These are phyloP conservation scores for Dalbergia oliveri DNA, from an alignment of 306 rosid genomes.

Conservation along the genomic window DNA sequence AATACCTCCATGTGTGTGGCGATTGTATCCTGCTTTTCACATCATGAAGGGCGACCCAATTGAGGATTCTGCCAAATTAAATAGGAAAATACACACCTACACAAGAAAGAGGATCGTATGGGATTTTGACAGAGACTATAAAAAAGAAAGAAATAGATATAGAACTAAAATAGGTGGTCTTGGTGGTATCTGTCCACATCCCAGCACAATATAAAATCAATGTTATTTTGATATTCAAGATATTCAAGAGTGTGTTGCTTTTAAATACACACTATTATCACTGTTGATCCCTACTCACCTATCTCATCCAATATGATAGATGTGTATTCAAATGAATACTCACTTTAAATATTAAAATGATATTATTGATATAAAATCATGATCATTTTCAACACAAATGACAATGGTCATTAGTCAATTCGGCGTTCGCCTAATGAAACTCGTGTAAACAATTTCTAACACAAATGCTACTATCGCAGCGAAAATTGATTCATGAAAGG, in stretches of 20 bases:
- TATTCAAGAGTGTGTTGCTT: too few species aligned
- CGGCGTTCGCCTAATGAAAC: constrained; percentile 35
- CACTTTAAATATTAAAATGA: too few species aligned
- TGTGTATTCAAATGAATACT: too few species aligned
- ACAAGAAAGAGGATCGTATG: constrained; percentile 7
- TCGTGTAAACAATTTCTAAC: constrained; percentile 18
- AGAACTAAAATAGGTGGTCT: neutral
- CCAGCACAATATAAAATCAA: neutral
- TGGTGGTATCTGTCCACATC: constrained; percentile 1
- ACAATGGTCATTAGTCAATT: constrained; percentile 15
- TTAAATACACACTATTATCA: too few species aligned
- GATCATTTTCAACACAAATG: constrained; percentile 18
- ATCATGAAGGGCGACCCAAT: constrained; percentile 23
- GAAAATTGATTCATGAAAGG: constrained; percentile 44
- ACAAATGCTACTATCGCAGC: constrained; percentile 43
- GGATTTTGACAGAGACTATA: constrained; percentile 2
- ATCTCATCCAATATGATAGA: too few species aligned
- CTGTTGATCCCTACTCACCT: too few species aligned
- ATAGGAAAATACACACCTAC: neutral
- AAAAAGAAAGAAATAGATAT: neutral
- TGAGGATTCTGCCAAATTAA: constrained; percentile 35
- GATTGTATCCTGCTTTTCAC: constrained; percentile 40
- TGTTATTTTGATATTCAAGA: too few species aligned
- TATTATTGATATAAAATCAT: too few species aligned
- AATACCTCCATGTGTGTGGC: constrained; percentile 48